A percentile compares a stretch with the other conserved stretches of the same genome.
These are phyloP conservation scores for Anastatica hierochuntica DNA, from an alignment of 345 rosid species.

Conservation along the genomic window DNA sequence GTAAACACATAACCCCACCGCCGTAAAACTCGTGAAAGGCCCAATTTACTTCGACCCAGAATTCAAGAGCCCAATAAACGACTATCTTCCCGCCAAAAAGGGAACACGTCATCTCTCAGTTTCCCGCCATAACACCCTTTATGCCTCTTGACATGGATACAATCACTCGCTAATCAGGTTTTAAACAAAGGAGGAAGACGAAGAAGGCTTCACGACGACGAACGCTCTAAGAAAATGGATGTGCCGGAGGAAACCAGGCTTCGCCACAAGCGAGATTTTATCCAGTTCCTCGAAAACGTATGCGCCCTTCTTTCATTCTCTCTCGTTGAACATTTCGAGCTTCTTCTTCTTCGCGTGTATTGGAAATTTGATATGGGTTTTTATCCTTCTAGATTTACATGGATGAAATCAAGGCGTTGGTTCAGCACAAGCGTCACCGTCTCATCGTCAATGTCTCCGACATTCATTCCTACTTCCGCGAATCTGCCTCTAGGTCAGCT, in stretches of 20 bases:
- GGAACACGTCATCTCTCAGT: background rate
- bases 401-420: conserved; percentile 40
- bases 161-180: background rate
- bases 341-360: background rate
- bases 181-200: background rate
- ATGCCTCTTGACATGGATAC: background rate
- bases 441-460: conserved; percentile 87
- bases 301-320: background rate
- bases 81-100: conserved; percentile 30
- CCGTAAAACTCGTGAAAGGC: too few relatives aligned
- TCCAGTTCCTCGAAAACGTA: conserved; percentile 70
- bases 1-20: too few relatives aligned
- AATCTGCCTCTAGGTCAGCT: conserved; percentile 54
- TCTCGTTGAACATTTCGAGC: background rate
- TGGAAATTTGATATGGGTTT: background rate
- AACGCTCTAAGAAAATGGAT: conserved; percentile 41
- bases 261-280: conserved; percentile 71
- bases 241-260: conserved; percentile 52
- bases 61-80: too few relatives aligned
- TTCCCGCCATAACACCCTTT: background rate
- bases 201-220: too few relatives aligned
- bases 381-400: background rate
- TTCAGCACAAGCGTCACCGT: conserved; percentile 81
- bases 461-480: conserved; percentile 56
- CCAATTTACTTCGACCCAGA: too few relatives aligned